Percentiles rank a stretch among this genome's conserved stretches.
Evolutionary conservation across 2,329 filamentous ascomycete species (phyloP).

Genomic region (Pseudohalonectria lignicola): DNA sequence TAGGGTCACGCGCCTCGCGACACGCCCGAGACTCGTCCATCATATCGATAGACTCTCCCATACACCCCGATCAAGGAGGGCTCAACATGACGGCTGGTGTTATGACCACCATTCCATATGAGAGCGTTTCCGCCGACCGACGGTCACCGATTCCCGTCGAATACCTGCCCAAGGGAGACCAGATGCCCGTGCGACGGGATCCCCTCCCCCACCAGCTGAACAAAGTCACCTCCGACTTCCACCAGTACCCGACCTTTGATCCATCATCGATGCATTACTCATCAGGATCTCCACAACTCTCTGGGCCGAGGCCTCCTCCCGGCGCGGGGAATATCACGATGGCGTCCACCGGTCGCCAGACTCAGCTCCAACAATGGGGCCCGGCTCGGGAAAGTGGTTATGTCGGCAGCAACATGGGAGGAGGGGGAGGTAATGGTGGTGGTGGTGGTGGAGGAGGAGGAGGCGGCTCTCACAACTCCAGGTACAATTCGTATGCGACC

Average conservation of each 20-base stretch:
- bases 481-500: constrained; percentile 53
- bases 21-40: constrained; percentile 64
- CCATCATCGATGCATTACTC: constrained; percentile 29
- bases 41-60: constrained; percentile 58
- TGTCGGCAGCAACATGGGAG: too few relatives aligned
- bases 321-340: constrained; percentile 55
- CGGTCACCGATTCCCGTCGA: constrained; percentile 64
- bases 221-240: constrained; percentile 66
- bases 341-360: constrained; percentile 58
- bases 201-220: constrained; percentile 76
- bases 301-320: constrained; percentile 46
- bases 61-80: constrained; percentile 51
- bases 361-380: constrained; percentile 73
- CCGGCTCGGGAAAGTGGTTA: constrained; percentile 44
- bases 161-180: constrained; percentile 57
- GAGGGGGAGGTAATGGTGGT: too few relatives aligned
- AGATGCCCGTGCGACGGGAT: constrained; percentile 53
- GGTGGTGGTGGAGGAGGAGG: too few relatives aligned
- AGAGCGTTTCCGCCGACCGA: constrained; percentile 52
- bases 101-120: constrained; percentile 82
- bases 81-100: constrained; percentile 69
- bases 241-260: constrained; percentile 76
- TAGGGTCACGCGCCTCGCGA: constrained; percentile 60
- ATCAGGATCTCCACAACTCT: constrained; percentile 32
- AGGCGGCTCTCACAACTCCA: constrained; percentile 39